These are phyloP conservation scores for Inonotus obliquus DNA, from an alignment of 1,284 basidiomycete genomes.

Conservation along the genomic window DNA sequence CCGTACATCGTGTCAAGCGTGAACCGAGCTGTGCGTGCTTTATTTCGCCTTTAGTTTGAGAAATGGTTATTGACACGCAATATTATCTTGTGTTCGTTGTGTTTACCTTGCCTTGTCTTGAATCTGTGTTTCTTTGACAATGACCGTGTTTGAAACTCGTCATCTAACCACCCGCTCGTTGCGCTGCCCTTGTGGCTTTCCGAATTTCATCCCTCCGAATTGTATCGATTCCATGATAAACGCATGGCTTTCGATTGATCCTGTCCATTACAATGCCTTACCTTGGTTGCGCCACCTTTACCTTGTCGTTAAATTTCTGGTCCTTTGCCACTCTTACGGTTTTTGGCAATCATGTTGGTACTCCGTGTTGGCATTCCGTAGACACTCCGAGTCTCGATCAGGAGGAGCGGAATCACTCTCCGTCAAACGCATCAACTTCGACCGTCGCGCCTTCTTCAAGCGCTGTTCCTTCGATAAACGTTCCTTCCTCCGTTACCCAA, in stretches of 20 bases:
- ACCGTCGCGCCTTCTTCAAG: conserved; percentile 19
- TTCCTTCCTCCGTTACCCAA: conserved; percentile 25
- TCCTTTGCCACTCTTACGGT: no score
- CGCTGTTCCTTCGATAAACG: conserved; percentile 20
- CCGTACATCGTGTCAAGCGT: conserved; percentile 56
- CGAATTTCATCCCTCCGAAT: neutral
- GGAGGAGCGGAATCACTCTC: conserved; percentile 18
- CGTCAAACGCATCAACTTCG: conserved; percentile 8
- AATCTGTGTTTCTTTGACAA: neutral
- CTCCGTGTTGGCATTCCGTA: neutral
- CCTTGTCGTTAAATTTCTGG: no score
- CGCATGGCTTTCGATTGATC: neutral
- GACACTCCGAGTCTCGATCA: conserved; percentile 18
- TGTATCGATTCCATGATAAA: neutral
- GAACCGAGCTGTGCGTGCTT: conserved; percentile 65
- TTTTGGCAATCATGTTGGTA: no score
- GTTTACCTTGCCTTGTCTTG: neutral
- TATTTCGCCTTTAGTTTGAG: neutral
- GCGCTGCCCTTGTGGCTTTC: neutral
- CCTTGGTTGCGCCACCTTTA: neutral
- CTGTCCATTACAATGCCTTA: neutral
- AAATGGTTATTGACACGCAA: conserved; percentile 1
- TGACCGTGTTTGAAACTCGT: no score
- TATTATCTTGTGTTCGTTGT: neutral
- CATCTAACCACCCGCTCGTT: no score